Base-by-base conservation (phyloP, 2,329 filamentous ascomycete genomes). In the Mycosphaerella arachidis region DNA sequence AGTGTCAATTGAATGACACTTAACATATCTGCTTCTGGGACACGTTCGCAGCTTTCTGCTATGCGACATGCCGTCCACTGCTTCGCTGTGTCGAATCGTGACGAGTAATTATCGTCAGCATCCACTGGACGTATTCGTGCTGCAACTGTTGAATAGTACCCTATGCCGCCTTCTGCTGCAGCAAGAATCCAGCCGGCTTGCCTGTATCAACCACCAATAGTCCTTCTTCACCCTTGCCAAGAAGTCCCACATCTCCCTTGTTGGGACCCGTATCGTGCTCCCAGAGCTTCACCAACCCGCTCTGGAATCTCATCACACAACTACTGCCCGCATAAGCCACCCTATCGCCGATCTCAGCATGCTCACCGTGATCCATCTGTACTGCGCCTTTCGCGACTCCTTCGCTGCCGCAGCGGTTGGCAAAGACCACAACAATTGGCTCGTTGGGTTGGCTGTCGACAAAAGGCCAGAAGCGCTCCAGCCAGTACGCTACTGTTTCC, bases 401-500 rank as follows among this genome's bases (percentile, higher is more conserved):
- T 54, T 93, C 90, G 0, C 76, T 78, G 0, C 90, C 90, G 31
- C 81, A 83, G 3, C 90, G 81, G 70, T 94, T 93, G 48, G 84
- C 85, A 63, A 92, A 82, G 0, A 92, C 79, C 0, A 92, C 78
- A 40, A 90, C 84, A 18, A 88, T 81, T 58, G 90, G 87, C 0
- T 84, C 80, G 0, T 78, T 68, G 0, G 57, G 55, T 53, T 62
- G 66, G 7, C 63, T 67, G 37, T 76, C 74, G 1, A 79, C 70
- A 45, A 81, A 67, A 0, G 90, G 90, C 57, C 88, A 85, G 4
- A 93, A 78, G 0, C 90, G 81, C 18, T 84, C 82, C 0, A 91
- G 77, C 90, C 90, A 93, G 67, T 93, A 93, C 0, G 84, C 82
- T 8, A 93, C 71, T 0, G 89, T 91, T 27, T 90, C 84, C 75